Evolutionary conservation across 2,329 filamentous ascomycete genomes (phyloP), one percentile per base, ranked within the genome.

Genomic region (Whalleya microplaca): DNA sequence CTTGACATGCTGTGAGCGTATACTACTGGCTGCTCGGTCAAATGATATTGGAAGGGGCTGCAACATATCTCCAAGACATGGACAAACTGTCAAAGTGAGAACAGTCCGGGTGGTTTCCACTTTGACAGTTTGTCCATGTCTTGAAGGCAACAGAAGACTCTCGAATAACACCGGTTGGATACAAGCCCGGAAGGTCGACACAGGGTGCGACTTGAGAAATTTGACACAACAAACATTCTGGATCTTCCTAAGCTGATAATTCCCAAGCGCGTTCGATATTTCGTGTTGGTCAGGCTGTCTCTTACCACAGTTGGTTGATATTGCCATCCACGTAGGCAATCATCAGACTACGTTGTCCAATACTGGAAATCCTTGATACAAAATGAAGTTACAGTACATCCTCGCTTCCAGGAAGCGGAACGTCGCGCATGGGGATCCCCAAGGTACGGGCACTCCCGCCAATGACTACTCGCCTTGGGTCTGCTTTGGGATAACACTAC

Each of bases 401-500:
- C 57, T 63, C 55, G 55, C 55, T 58, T 62, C 60, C 58, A 49
- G n/a, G 48, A 51, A 37, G 14, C 32, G 32, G 32, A 37, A 37
- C 32, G 32, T 37, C 32, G 32, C 32, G 32, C 32, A 37, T 37
- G 32, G 14, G 10, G 14, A 37, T 37, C 32, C 9, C 14, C 10
- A 37, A 37, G 32, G 32, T 37, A 37, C 32, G 32, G 32, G 32
- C 6, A 37, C 57, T 58, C 55, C 60, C 55, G 61, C 60, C 60
- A 63, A 63, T 63, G 55, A 48, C 50, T 57, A 48, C 41, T 48
- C 53, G 43, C 54, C 56, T 46, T 42, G 32, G 27, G 21, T 63
- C 60, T 58, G 52, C 54, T 63, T 63, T 58, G 55, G 60, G 60
- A 63, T 61, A 63, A 58, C 55, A 58, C 60, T 55, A n/a, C 52